phyloP scores from a whole-genome alignment of 2,329 filamentous ascomycete genomes.

The Phialophora verrucosa region DNA sequence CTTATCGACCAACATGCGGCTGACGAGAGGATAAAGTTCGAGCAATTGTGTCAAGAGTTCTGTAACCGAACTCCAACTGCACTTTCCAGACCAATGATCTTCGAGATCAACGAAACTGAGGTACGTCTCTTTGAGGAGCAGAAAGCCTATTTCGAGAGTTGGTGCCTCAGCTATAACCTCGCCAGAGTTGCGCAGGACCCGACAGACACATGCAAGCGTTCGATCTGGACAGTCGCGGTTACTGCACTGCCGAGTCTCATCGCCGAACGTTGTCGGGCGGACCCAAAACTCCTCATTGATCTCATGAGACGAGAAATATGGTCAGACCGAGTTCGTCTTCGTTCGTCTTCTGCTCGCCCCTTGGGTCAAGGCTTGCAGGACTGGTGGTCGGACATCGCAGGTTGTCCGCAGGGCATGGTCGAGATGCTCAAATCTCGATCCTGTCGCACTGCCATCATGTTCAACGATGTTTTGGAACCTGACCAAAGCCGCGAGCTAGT shows the following conservation, averaged over 20 bases:
- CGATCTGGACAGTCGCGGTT: slow-evolving; percentile 53
- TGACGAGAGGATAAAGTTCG: slow-evolving; percentile 83
- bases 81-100: slow-evolving; percentile 62
- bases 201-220: neutral
- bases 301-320: slow-evolving; percentile 78
- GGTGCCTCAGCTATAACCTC: slow-evolving; percentile 72
- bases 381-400: slow-evolving; percentile 56
- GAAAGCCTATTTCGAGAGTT: slow-evolving; percentile 65
- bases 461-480: slow-evolving; percentile 51
- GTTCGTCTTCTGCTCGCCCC: neutral
- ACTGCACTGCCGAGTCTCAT: slow-evolving; percentile 72
- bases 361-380: neutral
- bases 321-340: slow-evolving; percentile 53
- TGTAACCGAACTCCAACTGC: slow-evolving; percentile 46
- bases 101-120: slow-evolving; percentile 70
- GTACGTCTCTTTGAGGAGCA: slow-evolving; percentile 61
- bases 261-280: slow-evolving; percentile 72
- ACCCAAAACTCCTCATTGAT: slow-evolving; percentile 74
- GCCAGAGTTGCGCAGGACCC: neutral
- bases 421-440: slow-evolving; percentile 62
- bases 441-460: slow-evolving; percentile 58
- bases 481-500: slow-evolving; percentile 50
- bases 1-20: slow-evolving; percentile 94
- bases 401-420: slow-evolving; percentile 75
- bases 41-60: slow-evolving; percentile 69